A percentile compares a stretch with the other conserved stretches of the same genome.
Evolutionary conservation across 2,329 filamentous ascomycete species (phyloP).

Genomic region (Aureobasidium sp.): DNA sequence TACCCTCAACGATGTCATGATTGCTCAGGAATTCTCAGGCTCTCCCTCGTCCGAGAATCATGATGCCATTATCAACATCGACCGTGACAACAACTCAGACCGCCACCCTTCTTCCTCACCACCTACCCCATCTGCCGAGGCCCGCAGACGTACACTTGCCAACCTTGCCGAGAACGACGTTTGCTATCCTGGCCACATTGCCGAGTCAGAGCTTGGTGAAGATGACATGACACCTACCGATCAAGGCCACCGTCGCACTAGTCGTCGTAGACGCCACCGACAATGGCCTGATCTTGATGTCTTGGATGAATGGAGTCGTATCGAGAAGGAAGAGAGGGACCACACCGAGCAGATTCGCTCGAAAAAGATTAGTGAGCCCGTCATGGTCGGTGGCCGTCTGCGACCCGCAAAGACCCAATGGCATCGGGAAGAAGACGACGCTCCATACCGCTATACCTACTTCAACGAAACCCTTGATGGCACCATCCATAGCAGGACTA

Average conservation of each 20-base stretch:
- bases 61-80: constrained; percentile 44
- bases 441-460: constrained; percentile 92
- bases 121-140: constrained; percentile 31
- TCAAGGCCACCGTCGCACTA: constrained; percentile 23
- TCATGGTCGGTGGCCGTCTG: constrained; percentile 81
- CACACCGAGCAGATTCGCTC: constrained; percentile 63
- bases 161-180: constrained; percentile 75
- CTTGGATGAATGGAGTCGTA: constrained; percentile 79
- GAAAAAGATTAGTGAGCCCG: constrained; percentile 88
- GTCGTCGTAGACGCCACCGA: constrained; percentile 50
- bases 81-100: constrained; percentile 25
- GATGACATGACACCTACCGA: constrained; percentile 49
- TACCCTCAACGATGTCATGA: constrained; percentile 55
- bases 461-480: constrained; percentile 97
- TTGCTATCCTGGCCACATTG: constrained; percentile 70
- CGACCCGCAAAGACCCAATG: constrained; percentile 69
- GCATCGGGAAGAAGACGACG: constrained; percentile 82
- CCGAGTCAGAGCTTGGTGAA: constrained; percentile 70
- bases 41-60: constrained; percentile 27
- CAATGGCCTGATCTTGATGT: constrained; percentile 81
- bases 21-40: constrained; percentile 52
- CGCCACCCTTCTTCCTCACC: constrained; percentile 29
- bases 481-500: constrained; percentile 92
- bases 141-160: constrained; percentile 48
- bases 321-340: constrained; percentile 81